phyloP scores from a whole-genome alignment of 805 yeast species.

The Osmozyma mogii region DNA sequence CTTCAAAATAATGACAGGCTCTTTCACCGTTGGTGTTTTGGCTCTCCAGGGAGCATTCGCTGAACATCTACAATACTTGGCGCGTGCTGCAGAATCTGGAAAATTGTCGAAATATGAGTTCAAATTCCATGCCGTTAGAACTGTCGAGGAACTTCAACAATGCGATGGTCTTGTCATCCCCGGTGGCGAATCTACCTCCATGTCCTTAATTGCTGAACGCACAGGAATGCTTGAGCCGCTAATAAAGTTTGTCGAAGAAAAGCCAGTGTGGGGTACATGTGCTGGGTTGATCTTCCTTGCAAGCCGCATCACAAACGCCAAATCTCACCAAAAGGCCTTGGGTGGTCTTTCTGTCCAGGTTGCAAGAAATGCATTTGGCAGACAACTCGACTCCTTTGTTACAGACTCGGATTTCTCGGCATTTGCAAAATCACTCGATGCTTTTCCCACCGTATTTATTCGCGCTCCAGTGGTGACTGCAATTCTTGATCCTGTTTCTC shows the following conservation, averaged over 20 bases:
- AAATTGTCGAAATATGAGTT: conserved; percentile 16
- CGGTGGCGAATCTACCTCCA: conserved; percentile 65
- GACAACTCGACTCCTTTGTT: conserved; percentile 64
- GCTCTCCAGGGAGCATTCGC: conserved; percentile 75
- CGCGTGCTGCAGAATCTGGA: conserved; percentile 5
- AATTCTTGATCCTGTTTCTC: background rate
- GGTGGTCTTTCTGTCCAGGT: conserved; percentile 62
- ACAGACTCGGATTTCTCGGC: conserved; percentile 33
- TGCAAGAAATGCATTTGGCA: conserved; percentile 68
- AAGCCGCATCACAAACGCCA: conserved; percentile 43
- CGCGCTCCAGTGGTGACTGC: conserved; percentile 64
- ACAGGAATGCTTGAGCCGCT: conserved; percentile 51
- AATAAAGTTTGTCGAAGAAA: conserved; percentile 38
- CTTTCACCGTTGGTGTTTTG: conserved; percentile 50
- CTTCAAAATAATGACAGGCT: conserved; percentile 2
- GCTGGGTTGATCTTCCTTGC: conserved; percentile 73
- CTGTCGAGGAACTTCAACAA: conserved; percentile 36
- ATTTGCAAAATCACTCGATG: conserved; percentile 34
- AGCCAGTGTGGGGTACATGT: conserved; percentile 79
- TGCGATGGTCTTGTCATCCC: conserved; percentile 64
- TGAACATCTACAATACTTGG: conserved; percentile 47
- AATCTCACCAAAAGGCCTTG: conserved; percentile 45
- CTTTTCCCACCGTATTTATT: conserved; percentile 51
- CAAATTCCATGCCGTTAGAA: conserved; percentile 41
- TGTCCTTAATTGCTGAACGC: conserved; percentile 64